A percentile compares a stretch with the other conserved stretches of the same genome.
These are phyloP conservation scores for Rhipidocladum racemiflorum DNA, from an alignment of 176 grass and related monocot species.

Conservation along the genomic window DNA sequence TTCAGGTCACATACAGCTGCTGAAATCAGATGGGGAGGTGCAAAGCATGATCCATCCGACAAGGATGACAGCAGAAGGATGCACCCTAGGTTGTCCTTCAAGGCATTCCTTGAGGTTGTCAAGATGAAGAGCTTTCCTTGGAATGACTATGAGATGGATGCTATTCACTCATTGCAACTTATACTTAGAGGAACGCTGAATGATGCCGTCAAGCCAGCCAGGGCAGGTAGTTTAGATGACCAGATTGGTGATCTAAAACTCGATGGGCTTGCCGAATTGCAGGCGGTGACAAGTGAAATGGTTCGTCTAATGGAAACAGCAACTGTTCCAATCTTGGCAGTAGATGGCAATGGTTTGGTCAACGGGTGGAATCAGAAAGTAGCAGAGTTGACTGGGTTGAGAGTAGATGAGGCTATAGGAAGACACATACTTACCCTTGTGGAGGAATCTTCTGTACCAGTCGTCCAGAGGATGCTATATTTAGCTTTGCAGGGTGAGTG, in stretches of 20 bases:
- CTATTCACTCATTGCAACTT: conserved; percentile 91
- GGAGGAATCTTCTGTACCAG: conserved; percentile 57
- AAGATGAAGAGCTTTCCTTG: conserved; percentile 84
- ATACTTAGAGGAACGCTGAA: conserved; percentile 74
- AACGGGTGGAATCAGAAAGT: conserved; percentile 97
- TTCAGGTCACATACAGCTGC: conserved; percentile 81
- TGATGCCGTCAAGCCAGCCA: conserved; percentile 20
- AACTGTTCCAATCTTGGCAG: conserved; percentile 85
- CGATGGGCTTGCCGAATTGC: conserved; percentile 76
- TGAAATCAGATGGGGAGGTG: conserved; percentile 91
- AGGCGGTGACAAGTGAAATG: conserved; percentile 95
- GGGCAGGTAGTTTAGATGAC: conserved; percentile 45
- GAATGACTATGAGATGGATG: conserved; percentile 94
- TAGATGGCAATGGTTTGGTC: conserved; percentile 76
- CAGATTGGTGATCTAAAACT: conserved; percentile 72
- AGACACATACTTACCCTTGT: conserved; percentile 82
- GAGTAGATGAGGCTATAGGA: conserved; percentile 76
- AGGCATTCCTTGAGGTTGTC: conserved; percentile 90
- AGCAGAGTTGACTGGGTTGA: conserved; percentile 67
- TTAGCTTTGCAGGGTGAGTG: conserved; percentile 74
- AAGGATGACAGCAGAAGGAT: conserved; percentile 80
- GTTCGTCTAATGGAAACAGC: conserved; percentile 93
- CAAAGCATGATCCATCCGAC: conserved; percentile 72
- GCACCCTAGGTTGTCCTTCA: conserved; percentile 91
- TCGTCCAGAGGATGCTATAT: conserved; percentile 81